Percentiles rank a stretch among this genome's conserved stretches.
phyloP scores from a whole-genome alignment of 1,284 basidiomycete species.

The Ceratobasidium sp. region DNA sequence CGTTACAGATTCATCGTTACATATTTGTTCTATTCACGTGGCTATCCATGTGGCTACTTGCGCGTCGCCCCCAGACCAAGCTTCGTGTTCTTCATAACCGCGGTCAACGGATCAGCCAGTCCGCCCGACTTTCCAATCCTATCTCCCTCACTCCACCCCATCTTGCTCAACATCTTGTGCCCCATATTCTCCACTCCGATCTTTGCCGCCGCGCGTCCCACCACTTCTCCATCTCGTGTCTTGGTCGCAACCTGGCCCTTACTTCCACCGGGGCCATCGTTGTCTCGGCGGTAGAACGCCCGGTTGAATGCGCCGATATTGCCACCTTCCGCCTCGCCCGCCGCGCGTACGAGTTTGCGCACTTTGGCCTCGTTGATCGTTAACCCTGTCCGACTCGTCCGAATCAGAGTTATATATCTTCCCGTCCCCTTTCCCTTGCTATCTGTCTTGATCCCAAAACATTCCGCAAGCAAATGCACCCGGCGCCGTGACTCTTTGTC shows the following conservation, averaged over 20 bases:
- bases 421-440: conserved; percentile 74
- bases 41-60: conserved; percentile 22
- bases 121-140: conserved; percentile 46
- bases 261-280: conserved; percentile 49
- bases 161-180: conserved; percentile 81
- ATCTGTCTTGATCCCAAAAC: conserved; percentile 79
- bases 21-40: conserved; percentile 13
- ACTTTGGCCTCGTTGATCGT: conserved; percentile 69
- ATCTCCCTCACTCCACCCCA: conserved; percentile 63
- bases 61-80: conserved; percentile 46
- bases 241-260: conserved; percentile 53
- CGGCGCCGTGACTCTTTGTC: conserved; percentile 73
- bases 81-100: conserved; percentile 46
- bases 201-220: conserved; percentile 79
- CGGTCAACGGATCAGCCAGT: conserved; percentile 44
- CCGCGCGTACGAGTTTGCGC: conserved; percentile 53
- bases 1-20: conserved; percentile 6
- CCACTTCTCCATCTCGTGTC: conserved; percentile 77
- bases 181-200: conserved; percentile 76
- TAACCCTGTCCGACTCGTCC: conserved; percentile 68
- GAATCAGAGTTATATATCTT: conserved; percentile 75
- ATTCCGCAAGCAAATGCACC: conserved; percentile 79
- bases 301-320: conserved; percentile 48
- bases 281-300: conserved; percentile 52
- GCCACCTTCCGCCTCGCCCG: conserved; percentile 51